Evolutionary conservation across 2,329 filamentous ascomycete genomes (phyloP).

Genomic region (Aureobasidium mangrovei): DNA sequence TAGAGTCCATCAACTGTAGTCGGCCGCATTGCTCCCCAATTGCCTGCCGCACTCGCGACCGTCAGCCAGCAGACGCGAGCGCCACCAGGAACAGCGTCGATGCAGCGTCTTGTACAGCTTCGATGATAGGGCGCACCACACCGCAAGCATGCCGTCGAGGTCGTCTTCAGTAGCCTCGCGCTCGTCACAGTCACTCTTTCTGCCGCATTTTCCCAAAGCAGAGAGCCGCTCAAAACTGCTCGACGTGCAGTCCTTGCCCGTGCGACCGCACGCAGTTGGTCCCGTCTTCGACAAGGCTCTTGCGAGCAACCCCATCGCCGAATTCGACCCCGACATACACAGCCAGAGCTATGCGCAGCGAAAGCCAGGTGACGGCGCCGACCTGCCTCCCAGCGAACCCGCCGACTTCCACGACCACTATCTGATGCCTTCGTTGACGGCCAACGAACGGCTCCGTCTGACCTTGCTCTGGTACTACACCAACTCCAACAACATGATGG

Average conservation of each 20-base stretch:
- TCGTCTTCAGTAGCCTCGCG: not conserved
- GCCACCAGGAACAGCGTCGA: not conserved
- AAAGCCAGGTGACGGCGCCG: constrained; percentile 14
- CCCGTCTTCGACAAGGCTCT: constrained; percentile 14
- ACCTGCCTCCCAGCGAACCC: constrained; percentile 16
- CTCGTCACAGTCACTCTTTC: not conserved
- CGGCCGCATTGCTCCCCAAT: not conserved
- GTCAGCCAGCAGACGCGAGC: not conserved
- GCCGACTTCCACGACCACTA: constrained; percentile 23
- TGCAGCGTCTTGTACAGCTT: not conserved
- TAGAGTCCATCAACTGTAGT: no score
- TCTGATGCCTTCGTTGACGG: constrained; percentile 28
- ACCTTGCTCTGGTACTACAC: constrained; percentile 40
- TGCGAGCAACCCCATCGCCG: constrained; percentile 6
- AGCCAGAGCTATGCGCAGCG: not conserved
- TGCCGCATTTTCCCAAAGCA: constrained; percentile 16
- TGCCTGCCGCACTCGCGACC: not conserved
- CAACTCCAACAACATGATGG: constrained; percentile 25
- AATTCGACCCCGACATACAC: constrained; percentile 10
- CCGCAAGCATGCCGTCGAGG: not conserved
- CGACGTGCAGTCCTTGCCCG: not conserved
- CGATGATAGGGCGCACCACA: not conserved
- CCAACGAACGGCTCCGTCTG: constrained; percentile 31
- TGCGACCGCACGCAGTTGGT: constrained; percentile 5
- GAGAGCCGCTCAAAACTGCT: not conserved